Evolutionary conservation across 768 basidiomycete species (phyloP), one percentile per base, ranked within the genome.

Genomic region (Rickenella mellea): DNA sequence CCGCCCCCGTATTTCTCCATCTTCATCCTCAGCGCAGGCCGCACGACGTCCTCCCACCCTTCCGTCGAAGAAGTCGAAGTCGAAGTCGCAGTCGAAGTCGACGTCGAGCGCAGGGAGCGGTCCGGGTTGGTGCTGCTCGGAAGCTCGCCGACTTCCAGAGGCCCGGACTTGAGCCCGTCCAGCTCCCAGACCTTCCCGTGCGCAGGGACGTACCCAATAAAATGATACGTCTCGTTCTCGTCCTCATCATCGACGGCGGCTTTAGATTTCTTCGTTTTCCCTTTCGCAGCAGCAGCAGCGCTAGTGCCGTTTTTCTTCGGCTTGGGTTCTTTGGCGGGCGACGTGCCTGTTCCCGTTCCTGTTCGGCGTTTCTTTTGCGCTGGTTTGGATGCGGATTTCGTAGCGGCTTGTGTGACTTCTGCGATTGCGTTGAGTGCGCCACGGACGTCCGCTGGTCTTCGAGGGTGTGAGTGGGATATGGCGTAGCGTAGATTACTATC

Each of bases 101-200:
- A n/a, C n/a, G n/a, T n/a, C n/a, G n/a, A n/a, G n/a, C n/a, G n/a
- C n/a, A n/a, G n/a, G n/a, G n/a, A n/a, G n/a, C n/a, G n/a, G n/a
- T n/a, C n/a, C 17, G 15, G 32, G 12, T 20, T 37, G 12, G 62
- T 54, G n/a, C 26, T 44, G 8, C 42, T 29, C 5, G 56, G 51
- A 21, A 78, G 52, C 50, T 78, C 77, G 28, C 78, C 78, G 19
- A 80, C 77, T 55, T 79, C 77, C 7, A 82, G 60, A 5, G 79
- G 77, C 0, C 74, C 78, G 1, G 70, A 65, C 45, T 76, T 76
- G 41, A 80, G 65, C 10, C 79, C 78, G 52, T 80, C 76, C 40
- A 82, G 68, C 55, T 82, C 78, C 78, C 78, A 82, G n/a, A 80
- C 77, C 48, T 78, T 76, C 6, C 76, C 77, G 50, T 69, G 60